Base-by-base conservation (phyloP, 345 rosid species). In the Dovyalis caffra region DNA sequence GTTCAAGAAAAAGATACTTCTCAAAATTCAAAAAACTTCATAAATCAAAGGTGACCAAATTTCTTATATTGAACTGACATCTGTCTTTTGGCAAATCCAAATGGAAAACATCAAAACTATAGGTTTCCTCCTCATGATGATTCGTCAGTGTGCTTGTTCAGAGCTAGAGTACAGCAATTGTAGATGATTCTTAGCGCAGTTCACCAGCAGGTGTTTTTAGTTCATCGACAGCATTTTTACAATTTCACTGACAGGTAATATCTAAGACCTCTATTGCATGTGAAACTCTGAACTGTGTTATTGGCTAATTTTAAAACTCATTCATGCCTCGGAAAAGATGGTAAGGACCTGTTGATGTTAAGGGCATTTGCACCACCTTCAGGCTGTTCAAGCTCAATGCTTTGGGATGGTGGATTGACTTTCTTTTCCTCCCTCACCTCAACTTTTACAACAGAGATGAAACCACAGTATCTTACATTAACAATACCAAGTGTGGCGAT, bases 361-460 rank as follows among this genome's bases (percentile, higher is more conserved):
- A 95, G 91, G 83, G 99, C 98, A 85, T 88, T 93, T 69, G 98
- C 99, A 74, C 99, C 98, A 28, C 99, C 99, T 84, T 91, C 98
- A 75, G 92, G 96, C 82, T 95, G 98, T 78, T 90, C 93, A 82
- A 95, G 88, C 79, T 87, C 93, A 78, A 87, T 79, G 76, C 90
- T 87, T 64, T 87, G 89, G 78, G 83, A 85, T 67, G 85, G 84
- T 76, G 86, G 80, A 77, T 65, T 71, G 76, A 72, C 82, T 72
- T 87, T 79, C 80, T 78, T 83, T 78, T 78, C 83, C 81, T 83
- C 90, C 80, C 74, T 83, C 74, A 75, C 83, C 69, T 86, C 87
- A 79, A 91, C 90, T 85, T 90, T 95, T 57, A 93, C 95, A 71
- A 87, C 83, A 78, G 90, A 92, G 78, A 93, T 74, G 78, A 86